Evolutionary conservation across 164 flowering plant genomes (phyloP).

Genomic region (Umbilicus rupestris): DNA sequence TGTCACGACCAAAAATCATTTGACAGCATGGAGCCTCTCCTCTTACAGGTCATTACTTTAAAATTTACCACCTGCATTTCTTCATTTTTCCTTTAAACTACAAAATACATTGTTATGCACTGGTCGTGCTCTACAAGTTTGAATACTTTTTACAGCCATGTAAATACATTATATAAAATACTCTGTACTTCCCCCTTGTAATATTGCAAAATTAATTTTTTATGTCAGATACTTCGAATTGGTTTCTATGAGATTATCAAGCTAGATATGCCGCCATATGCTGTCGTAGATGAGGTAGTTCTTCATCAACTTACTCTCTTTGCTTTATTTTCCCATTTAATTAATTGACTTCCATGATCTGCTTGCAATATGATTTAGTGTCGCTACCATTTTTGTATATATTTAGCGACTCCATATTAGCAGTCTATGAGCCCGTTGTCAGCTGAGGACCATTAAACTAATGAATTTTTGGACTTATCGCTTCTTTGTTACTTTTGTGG

Average conservation of each 20-base stretch:
- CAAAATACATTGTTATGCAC: neutral
- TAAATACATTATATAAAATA: neutral
- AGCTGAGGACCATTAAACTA: too few species aligned
- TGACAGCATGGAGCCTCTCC: constrained; percentile 79
- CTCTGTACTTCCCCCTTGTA: neutral
- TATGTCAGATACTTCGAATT: constrained; percentile 72
- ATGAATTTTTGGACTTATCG: too few species aligned
- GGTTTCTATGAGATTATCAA: constrained; percentile 85
- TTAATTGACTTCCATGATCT: neutral
- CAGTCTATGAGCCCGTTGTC: too few species aligned
- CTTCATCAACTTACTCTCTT: neutral
- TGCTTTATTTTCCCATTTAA: neutral
- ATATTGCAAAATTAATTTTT: constrained; percentile 7
- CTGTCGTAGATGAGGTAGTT: constrained; percentile 89
- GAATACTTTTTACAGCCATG: neutral
- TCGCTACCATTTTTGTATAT: too few species aligned
- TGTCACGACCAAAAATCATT: constrained; percentile 48
- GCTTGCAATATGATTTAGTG: neutral
- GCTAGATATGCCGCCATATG: constrained; percentile 90
- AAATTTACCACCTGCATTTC: neutral
- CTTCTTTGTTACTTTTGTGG: neutral
- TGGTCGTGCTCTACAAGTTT: neutral
- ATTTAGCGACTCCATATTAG: too few species aligned
- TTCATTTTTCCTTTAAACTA: neutral
- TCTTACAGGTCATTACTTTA: constrained; percentile 50